These are phyloP conservation scores for Mallotus japonicus DNA, from an alignment of 441 rosid species.

Conservation along the genomic window DNA sequence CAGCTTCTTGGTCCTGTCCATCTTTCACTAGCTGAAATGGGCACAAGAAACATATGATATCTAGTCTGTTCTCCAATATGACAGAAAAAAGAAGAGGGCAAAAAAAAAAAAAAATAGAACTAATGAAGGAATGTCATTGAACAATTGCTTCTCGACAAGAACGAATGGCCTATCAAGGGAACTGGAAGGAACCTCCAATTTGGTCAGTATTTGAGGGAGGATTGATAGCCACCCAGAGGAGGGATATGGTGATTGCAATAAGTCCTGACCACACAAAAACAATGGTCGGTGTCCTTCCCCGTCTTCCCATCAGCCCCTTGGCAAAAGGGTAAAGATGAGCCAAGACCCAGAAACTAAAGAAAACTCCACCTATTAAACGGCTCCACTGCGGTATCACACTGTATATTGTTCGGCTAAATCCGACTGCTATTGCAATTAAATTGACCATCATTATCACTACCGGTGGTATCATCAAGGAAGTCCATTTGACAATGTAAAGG, in stretches of 20 bases:
- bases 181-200: constrained; percentile 87
- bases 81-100: background rate
- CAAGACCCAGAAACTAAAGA: constrained; percentile 93
- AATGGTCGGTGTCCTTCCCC: constrained; percentile 92
- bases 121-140: constrained; percentile 37
- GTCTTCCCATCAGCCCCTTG: constrained; percentile 89
- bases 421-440: constrained; percentile 79
- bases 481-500: constrained; percentile 73
- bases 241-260: constrained; percentile 88
- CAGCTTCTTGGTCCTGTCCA: background rate
- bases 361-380: constrained; percentile 73
- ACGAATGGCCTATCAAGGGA: constrained; percentile 54
- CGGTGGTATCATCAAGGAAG: constrained; percentile 81
- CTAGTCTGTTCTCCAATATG: constrained; percentile 22
- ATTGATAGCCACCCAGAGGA: constrained; percentile 85
- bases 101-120: constrained; percentile 7
- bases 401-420: constrained; percentile 81
- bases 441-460: constrained; percentile 86
- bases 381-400: constrained; percentile 84
- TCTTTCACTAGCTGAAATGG: background rate
- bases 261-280: constrained; percentile 95
- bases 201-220: constrained; percentile 72
- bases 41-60: constrained; percentile 9
- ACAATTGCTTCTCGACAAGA: constrained; percentile 14
- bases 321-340: constrained; percentile 92